Evolutionary conservation across 1,284 basidiomycete genomes (phyloP).

Genomic region (Pascua sp.): DNA sequence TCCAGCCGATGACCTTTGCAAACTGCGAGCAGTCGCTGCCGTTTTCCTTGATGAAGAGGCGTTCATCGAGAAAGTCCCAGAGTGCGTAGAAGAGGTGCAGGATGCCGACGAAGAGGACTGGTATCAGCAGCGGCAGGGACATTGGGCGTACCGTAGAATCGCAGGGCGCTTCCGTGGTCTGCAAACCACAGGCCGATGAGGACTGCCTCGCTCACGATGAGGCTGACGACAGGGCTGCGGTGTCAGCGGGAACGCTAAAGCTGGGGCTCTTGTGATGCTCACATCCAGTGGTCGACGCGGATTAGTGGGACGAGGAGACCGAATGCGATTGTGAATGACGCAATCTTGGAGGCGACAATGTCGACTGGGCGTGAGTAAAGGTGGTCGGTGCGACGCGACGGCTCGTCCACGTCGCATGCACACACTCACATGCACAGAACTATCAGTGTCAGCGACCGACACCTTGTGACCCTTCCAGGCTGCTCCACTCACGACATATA

Average conservation of each 20-base stretch:
- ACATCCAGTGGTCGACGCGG: conserved; percentile 46
- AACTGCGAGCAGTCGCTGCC: conserved; percentile 47
- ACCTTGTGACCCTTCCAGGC: no score
- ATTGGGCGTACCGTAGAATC: conserved; percentile 39
- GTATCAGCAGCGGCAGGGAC: neutral
- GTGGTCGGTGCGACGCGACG: no score
- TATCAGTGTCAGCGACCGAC: conserved; percentile 10
- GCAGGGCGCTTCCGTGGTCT: conserved; percentile 46
- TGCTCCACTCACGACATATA: conserved; percentile 42
- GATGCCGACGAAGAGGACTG: conserved; percentile 20
- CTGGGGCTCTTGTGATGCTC: conserved; percentile 7
- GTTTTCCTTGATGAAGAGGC: conserved; percentile 47
- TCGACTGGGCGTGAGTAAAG: conserved; percentile 23
- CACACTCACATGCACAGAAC: conserved; percentile 30
- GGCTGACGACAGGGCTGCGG: conserved; percentile 42
- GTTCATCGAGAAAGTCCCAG: conserved; percentile 49
- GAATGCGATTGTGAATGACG: conserved; percentile 46
- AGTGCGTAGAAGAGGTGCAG: conserved; percentile 49
- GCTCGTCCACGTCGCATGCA: no score
- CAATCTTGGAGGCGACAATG: conserved; percentile 47
- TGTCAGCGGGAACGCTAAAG: conserved; percentile 1
- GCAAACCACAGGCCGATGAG: conserved; percentile 50
- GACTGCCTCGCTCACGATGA: conserved; percentile 40
- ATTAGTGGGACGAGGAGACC: conserved; percentile 43
- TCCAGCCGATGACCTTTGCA: no score